phyloP scores from a whole-genome alignment of 345 rosid species.

The Gossypium longicalyx region DNA sequence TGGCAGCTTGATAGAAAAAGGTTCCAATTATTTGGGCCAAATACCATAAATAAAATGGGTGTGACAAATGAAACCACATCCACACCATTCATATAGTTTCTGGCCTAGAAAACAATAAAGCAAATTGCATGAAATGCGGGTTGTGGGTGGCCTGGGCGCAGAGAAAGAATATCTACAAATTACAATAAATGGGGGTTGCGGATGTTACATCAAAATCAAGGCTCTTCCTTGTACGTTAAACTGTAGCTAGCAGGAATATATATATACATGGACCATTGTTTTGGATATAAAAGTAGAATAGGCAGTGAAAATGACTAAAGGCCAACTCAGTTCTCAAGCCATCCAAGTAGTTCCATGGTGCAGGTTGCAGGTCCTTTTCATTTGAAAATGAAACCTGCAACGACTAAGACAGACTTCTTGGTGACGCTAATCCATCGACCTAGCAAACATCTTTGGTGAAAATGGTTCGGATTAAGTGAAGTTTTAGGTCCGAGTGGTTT shows the following conservation, averaged over 20 bases:
- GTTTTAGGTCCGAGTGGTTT: too few species aligned
- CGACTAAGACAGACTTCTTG: slow-evolving; percentile 55
- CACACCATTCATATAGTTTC: too few species aligned
- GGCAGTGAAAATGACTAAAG: slow-evolving; percentile 22
- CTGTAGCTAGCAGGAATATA: background rate
- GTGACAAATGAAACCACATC: background rate
- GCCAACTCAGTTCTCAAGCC: slow-evolving; percentile 32
- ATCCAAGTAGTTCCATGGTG: slow-evolving; percentile 43
- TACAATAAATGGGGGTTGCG: background rate
- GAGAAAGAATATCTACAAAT: too few species aligned
- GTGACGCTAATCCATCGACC: slow-evolving; percentile 49
- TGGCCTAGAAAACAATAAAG: too few species aligned
- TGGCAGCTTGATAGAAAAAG: background rate
- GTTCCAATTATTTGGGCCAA: background rate
- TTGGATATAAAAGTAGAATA: slow-evolving; percentile 23
- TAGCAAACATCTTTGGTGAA: slow-evolving; percentile 48
- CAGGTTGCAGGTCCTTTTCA: slow-evolving; percentile 80
- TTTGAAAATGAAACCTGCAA: slow-evolving; percentile 55
- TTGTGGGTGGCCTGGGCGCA: too few species aligned
- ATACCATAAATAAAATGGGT: too few species aligned
- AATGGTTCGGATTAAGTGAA: slow-evolving; percentile 12
- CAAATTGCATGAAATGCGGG: too few species aligned
- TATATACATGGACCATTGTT: slow-evolving; percentile 9
- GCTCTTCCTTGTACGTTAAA: slow-evolving; percentile 18
- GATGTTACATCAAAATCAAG: slow-evolving; percentile 26